Base-by-base conservation (phyloP, 495 filamentous ascomycete species). In the Beverwykella pulmonaria region DNA sequence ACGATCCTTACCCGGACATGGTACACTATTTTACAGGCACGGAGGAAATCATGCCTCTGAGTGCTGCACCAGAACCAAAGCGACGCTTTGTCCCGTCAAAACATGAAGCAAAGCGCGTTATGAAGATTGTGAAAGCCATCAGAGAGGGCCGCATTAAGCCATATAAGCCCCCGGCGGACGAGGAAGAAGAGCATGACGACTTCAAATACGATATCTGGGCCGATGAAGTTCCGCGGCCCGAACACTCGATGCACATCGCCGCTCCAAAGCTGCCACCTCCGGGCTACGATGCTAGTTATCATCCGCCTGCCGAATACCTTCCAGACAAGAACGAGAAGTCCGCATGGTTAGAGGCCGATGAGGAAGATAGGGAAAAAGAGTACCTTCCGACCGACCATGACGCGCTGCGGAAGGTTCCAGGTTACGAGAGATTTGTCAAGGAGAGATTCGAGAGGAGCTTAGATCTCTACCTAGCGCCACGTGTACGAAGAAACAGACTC, bases 101-200 rank as follows among this genome's bases (percentile, higher is more conserved):
- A 78, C 92, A 98, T 72, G 94, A 98, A 79, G 88, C 91, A 19
- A 97, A 97, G 83, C 83, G 93, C 63, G 86, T 98, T 52, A 97
- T 97, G 92, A 98, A 98, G 81, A 88, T 98, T 68, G 94, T 97
- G 41, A 92, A 90, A 74, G 94, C 94, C 23, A 98, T 98, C 63
- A 84, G 88, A 46, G 93, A 98, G 78, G 95, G 95, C 32, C 87
- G 92, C 30, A 98, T 98, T 60, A 80, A 96, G 66, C 94, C 94
- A 19, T 96, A 94, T 78, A 91, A 89, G 74, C 86, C 92, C 1
- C 90, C 90, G 14, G 81, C 86, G 68, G 89, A 93, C 72, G 83
- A 85, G 52, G 86, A 90, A 65, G 85, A 88, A 70, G 83, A 90
- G 46, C 53, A 56, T 30, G 80, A 88, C 8, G 84, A 88, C 59